These are phyloP conservation scores for Salix udensis DNA, from an alignment of 345 rosid species.

Conservation along the genomic window DNA sequence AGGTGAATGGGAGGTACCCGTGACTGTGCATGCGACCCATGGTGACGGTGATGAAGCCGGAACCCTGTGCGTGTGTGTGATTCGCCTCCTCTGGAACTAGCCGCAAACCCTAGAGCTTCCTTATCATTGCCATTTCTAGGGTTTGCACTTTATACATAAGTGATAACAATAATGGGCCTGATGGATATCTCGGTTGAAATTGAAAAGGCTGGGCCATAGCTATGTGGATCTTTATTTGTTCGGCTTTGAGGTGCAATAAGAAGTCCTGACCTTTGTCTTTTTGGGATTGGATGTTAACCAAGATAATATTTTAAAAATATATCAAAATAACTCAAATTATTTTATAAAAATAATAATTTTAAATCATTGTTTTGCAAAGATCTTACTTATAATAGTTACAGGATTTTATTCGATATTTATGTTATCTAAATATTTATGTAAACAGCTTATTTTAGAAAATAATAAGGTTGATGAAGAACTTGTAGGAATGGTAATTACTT, in stretches of 20 bases:
- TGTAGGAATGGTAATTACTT: no score
- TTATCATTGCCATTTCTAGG: not conserved
- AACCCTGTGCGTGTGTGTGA: not conserved
- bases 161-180: not conserved
- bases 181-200: not conserved
- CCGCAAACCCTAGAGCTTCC: constrained; percentile 13
- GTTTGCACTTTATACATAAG: constrained; percentile 1
- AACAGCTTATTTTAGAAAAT: no score
- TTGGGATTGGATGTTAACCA: no score
- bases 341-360: no score
- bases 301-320: no score
- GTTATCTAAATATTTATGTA: no score
- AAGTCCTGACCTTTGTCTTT: not conserved
- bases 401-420: no score
- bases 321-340: no score
- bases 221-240: not conserved
- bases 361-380: no score
- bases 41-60: constrained; percentile 23
- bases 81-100: constrained; percentile 8
- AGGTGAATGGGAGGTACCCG: constrained; percentile 35
- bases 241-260: not conserved
- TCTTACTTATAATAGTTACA: no score
- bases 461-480: no score
- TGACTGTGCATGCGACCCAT: constrained; percentile 92
- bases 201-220: not conserved